Base-by-base conservation (phyloP, 2,329 filamentous ascomycete species). In the Teratosphaeria destructans region DNA sequence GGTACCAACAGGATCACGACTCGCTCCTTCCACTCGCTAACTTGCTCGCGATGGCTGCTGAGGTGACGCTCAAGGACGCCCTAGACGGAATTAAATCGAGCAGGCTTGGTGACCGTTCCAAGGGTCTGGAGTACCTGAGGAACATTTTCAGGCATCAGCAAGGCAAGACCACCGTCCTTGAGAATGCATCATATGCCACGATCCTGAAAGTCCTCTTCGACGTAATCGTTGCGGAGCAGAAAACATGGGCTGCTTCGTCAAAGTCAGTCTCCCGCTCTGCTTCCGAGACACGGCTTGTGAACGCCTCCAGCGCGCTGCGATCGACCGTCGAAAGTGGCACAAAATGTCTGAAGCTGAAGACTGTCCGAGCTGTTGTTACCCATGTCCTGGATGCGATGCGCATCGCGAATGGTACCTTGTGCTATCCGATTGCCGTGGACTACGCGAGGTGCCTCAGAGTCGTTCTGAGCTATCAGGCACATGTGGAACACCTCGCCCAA, bases 151-250 rank as follows among this genome's bases (percentile, higher is more conserved):
- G 78, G 57, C 77, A 81, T 65, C 74, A 71, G 32, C 77, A 70
- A 63, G 62, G 72, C 32, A 72, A 65, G 53, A 65, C 77, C 62
- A 72, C 77, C 37, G 52, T 37, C 11, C 77, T 96, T 37, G 82
- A 81, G 54, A 90, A 95, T 70, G 89, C 88, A 70, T 82, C 82
- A n/a, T 95, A 89, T 65, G 87, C 94, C 69, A 82, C 83, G 61
- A 85, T 96, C 52, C 89, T 90, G 66, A 90, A 96, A 68, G 82
- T 84, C 1, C 77, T 97, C 2, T 96, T 96, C 69, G 81, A 82
- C 58, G 86, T 81, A 69, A 82, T 82, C 1, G 72, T 86, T 19
- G 73, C 80, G 14, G 91, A 96, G 66, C 90, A 89, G 70, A 78
- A 84, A 10, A 71, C 74, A 19, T 88, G 83, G 64, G 80, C 82